These are phyloP conservation scores for Phalaenopsis aphrodite DNA, from an alignment of 106 monocot genomes.

Conservation along the genomic window DNA sequence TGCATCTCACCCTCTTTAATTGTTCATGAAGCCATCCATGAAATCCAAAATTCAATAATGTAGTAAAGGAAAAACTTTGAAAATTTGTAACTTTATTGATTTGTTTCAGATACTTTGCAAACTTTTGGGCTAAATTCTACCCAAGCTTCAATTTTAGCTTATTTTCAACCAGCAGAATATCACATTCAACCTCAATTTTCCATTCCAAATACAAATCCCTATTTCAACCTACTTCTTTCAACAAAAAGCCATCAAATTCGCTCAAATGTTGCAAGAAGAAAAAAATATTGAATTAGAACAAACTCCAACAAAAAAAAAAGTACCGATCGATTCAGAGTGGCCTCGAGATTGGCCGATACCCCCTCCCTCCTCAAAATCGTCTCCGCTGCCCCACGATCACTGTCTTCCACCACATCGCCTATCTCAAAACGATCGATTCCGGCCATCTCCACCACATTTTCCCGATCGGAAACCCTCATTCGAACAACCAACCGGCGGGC, in stretches of 20 bases:
- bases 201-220: too few relatives aligned
- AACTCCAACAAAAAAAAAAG: constrained; percentile 6
- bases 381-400: constrained; percentile 17
- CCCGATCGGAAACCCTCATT: constrained; percentile 14
- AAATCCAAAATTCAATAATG: neutral
- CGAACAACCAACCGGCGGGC: neutral
- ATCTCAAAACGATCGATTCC: constrained; percentile 7
- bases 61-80: neutral
- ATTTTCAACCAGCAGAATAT: neutral
- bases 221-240: neutral
- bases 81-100: neutral
- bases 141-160: neutral
- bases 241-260: too few relatives aligned
- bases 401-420: neutral
- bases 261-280: neutral
- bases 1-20: too few relatives aligned
- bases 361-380: constrained; percentile 8
- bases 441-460: constrained; percentile 21
- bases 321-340: constrained; percentile 36
- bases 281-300: neutral
- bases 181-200: neutral
- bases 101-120: neutral
- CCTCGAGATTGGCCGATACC: constrained; percentile 16
- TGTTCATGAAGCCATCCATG: neutral
- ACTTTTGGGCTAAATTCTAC: neutral